phyloP scores from a whole-genome alignment of 345 rosid species.

The Populus deltoides region DNA sequence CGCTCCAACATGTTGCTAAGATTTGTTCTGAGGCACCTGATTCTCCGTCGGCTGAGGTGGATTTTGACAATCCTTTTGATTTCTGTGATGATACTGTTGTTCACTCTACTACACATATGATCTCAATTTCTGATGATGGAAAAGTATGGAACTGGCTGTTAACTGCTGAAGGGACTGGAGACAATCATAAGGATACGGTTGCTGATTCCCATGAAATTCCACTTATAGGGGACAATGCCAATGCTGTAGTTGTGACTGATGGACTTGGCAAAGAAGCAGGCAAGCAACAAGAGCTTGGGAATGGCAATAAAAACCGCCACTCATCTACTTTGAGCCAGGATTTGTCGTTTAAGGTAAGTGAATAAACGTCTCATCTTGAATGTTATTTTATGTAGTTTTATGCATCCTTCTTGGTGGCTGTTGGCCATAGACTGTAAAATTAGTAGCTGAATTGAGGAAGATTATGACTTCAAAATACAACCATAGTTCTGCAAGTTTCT shows the following conservation, averaged over 20 bases:
- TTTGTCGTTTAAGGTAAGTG: constrained; percentile 65
- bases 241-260: constrained; percentile 31
- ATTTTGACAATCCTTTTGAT: constrained; percentile 84
- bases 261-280: constrained; percentile 30
- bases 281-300: constrained; percentile 30
- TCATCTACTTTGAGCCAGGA: constrained; percentile 35
- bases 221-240: constrained; percentile 20
- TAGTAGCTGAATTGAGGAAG: neutral
- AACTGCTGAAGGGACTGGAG: constrained; percentile 70
- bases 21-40: constrained; percentile 50
- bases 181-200: constrained; percentile 36
- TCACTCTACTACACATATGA: constrained; percentile 63
- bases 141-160: constrained; percentile 93
- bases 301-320: constrained; percentile 36
- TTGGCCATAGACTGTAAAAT: neutral
- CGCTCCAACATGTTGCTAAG: constrained; percentile 72
- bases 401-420: neutral
- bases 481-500: neutral
- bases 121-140: constrained; percentile 93
- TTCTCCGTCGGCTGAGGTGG: constrained; percentile 45
- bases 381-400: neutral
- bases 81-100: constrained; percentile 69
- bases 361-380: constrained; percentile 11
- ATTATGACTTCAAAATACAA: neutral
- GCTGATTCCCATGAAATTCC: constrained; percentile 30